Evolutionary conservation across 352 stramenopile genomes (phyloP).

Genomic region (Pythium pyrilobum): DNA sequence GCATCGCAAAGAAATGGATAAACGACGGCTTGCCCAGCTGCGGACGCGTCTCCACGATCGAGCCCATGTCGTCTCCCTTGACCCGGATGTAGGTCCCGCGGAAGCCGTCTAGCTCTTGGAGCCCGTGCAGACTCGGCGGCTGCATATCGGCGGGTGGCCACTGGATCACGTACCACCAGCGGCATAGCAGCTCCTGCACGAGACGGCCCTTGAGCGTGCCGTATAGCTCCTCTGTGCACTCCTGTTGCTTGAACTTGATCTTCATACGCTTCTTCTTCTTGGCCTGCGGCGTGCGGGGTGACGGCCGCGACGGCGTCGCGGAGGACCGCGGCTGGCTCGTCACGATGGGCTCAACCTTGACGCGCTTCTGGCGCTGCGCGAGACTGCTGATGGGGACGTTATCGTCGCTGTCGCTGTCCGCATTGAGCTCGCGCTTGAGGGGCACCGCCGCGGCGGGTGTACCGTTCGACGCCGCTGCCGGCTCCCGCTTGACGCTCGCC

Average conservation of each 20-base stretch:
- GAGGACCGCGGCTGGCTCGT: not conserved
- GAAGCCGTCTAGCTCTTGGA: slow-evolving; percentile 82
- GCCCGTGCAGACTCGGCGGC: slow-evolving; percentile 48
- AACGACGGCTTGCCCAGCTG: slow-evolving; percentile 74
- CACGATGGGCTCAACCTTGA: slow-evolving; percentile 35
- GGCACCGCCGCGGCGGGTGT: not conserved
- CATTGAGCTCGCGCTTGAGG: slow-evolving; percentile 23
- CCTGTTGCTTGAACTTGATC: slow-evolving; percentile 84
- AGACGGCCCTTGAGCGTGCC: slow-evolving; percentile 69
- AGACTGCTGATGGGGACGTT: slow-evolving; percentile 67
- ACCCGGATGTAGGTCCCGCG: slow-evolving; percentile 76
- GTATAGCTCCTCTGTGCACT: slow-evolving; percentile 80
- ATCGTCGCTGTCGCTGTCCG: slow-evolving; percentile 62
- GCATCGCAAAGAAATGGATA: slow-evolving; percentile 79
- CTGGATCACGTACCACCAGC: slow-evolving; percentile 84
- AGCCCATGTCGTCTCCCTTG: slow-evolving; percentile 80
- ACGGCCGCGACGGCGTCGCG: slow-evolving; percentile 11
- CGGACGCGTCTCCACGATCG: slow-evolving; percentile 71
- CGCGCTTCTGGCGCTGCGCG: slow-evolving; percentile 47
- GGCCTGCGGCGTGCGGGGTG: slow-evolving; percentile 23
- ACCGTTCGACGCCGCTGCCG: not conserved
- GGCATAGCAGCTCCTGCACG: slow-evolving; percentile 74
- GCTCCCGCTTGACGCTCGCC: slow-evolving; percentile 8
- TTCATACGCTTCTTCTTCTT: slow-evolving; percentile 74
- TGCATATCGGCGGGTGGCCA: slow-evolving; percentile 51